A percentile compares a stretch with the other conserved stretches of the same genome.
Conservation (phyloP, 2,329 filamentous ascomycete species). For the Exophiala spinifera region DNA sequence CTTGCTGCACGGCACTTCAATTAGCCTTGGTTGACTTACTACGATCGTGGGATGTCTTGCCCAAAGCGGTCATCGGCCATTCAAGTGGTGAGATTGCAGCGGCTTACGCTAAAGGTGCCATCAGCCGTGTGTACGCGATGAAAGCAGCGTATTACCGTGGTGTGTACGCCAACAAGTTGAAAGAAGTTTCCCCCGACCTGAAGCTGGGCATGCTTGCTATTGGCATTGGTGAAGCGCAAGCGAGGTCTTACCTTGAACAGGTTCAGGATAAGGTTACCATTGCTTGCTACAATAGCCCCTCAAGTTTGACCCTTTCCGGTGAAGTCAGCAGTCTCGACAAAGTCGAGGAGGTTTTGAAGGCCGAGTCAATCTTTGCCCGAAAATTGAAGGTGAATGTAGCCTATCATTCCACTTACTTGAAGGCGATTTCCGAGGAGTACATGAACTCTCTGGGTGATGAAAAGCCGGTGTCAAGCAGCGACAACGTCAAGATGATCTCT, state of each 20-base stretch:
- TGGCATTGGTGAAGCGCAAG: constrained; percentile 26
- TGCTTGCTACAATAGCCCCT: constrained; percentile 41
- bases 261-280: constrained; percentile 20
- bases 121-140: constrained; percentile 31
- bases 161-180: constrained; percentile 1
- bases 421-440: constrained; percentile 30
- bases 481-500: constrained; percentile 17
- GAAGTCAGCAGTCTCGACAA: constrained; percentile 31
- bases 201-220: constrained; percentile 34
- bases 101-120: constrained; percentile 25
- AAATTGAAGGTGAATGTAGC: constrained; percentile 31
- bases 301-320: constrained; percentile 39
- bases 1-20: constrained; percentile 26
- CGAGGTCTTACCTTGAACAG: constrained; percentile 19
- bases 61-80: constrained; percentile 28
- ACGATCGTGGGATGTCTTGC: constrained; percentile 14
- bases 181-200: background rate
- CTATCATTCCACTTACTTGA: constrained; percentile 35
- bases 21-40: constrained; percentile 29
- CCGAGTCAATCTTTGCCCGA: constrained; percentile 30
- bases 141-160: constrained; percentile 34
- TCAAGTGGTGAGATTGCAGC: constrained; percentile 32
- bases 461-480: background rate
- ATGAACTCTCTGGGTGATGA: constrained; percentile 14
- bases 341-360: constrained; percentile 5